A percentile compares a stretch with the other conserved stretches of the same genome.
phyloP scores from a whole-genome alignment of 2,329 filamentous ascomycete genomes.

The Geosmithia putterillii region DNA sequence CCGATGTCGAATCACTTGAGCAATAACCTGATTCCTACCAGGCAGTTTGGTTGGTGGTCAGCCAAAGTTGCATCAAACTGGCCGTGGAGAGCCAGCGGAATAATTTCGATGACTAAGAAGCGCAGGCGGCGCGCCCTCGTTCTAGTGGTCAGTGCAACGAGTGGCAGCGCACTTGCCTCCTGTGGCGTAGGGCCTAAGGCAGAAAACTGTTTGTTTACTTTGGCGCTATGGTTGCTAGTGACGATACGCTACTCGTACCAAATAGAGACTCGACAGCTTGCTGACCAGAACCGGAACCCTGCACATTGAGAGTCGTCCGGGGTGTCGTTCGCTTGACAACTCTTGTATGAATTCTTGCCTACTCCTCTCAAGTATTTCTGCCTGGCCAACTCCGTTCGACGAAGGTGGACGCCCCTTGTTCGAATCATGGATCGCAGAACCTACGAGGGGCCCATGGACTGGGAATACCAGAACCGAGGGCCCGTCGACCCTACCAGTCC shows the following conservation, averaged over 20 bases:
- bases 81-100: neutral
- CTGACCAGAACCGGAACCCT: neutral
- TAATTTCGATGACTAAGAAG: neutral
- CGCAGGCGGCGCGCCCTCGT: neutral
- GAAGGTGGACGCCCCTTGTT: neutral
- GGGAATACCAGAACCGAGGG: constrained; percentile 47
- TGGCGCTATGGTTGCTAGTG: neutral
- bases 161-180: constrained; percentile 13
- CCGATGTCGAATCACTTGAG: neutral
- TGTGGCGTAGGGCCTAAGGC: constrained; percentile 10
- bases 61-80: neutral
- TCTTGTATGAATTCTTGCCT: neutral
- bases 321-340: neutral
- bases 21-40: neutral
- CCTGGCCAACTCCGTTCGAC: neutral
- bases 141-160: neutral
- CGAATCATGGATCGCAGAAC: constrained; percentile 38
- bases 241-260: neutral
- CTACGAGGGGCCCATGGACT: constrained; percentile 53
- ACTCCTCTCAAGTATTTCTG: neutral
- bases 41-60: neutral
- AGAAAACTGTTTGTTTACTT: constrained; percentile 21
- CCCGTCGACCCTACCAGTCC: constrained; percentile 50
- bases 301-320: neutral
- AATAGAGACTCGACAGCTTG: neutral